These are phyloP conservation scores for Naganishia antarctica DNA, from an alignment of 768 basidiomycete species.

Conservation along the genomic window DNA sequence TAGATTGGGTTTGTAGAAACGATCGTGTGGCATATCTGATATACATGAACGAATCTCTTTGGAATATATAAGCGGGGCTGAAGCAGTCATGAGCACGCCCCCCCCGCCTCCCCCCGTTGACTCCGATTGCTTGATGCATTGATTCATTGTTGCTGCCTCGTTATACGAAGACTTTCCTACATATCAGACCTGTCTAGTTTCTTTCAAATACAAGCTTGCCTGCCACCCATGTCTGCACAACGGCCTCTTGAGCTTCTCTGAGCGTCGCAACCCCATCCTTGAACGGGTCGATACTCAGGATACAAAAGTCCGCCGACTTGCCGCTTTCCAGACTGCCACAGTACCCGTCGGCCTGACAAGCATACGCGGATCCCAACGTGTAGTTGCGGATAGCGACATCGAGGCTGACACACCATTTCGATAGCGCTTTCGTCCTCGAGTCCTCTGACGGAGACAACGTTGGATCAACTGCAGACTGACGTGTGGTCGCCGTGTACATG, in stretches of 20 bases:
- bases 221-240: conserved; percentile 30
- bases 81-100: too few relatives aligned
- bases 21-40: too few relatives aligned
- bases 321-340: conserved; percentile 6
- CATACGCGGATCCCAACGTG: background rate
- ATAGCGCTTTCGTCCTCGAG: background rate
- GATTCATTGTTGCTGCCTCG: too few relatives aligned
- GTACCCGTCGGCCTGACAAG: conserved; percentile 12
- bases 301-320: conserved; percentile 30
- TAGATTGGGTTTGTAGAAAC: too few relatives aligned
- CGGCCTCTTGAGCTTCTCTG: conserved; percentile 27
- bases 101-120: too few relatives aligned
- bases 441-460: background rate
- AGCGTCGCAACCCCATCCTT: conserved; percentile 25
- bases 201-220: conserved; percentile 14
- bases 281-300: conserved; percentile 31
- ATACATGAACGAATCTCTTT: too few relatives aligned
- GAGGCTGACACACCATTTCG: conserved; percentile 9
- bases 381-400: background rate
- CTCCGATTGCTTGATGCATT: too few relatives aligned
- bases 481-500: conserved; percentile 31
- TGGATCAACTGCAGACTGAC: conserved; percentile 28
- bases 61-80: too few relatives aligned
- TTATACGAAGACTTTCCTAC: too few relatives aligned
- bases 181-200: background rate